A percentile compares a stretch with the other conserved stretches of the same genome.
phyloP scores from a whole-genome alignment of 2,329 filamentous ascomycete species.

The Diaporthe ilicicola region DNA sequence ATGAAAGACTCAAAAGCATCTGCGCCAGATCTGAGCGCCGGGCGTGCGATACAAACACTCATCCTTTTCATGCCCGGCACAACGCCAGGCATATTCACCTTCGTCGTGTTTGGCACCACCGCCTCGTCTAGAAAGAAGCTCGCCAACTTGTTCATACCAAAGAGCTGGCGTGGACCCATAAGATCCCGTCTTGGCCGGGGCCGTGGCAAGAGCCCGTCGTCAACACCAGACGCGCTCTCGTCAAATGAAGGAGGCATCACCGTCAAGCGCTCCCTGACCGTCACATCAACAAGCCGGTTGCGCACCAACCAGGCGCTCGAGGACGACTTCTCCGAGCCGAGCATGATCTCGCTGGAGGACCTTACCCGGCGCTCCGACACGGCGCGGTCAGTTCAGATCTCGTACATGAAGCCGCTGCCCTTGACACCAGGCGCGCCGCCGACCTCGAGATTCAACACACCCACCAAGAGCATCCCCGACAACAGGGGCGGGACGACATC shows the following conservation, averaged over 20 bases:
- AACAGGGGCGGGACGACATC: neutral
- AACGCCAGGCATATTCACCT: slow-evolving; percentile 36
- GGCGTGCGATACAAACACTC: slow-evolving; percentile 32
- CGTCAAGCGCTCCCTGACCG: slow-evolving; percentile 29
- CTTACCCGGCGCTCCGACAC: slow-evolving; percentile 3
- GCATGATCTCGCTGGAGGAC: slow-evolving; percentile 28
- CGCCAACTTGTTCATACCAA: slow-evolving; percentile 31
- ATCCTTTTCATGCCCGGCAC: slow-evolving; percentile 38
- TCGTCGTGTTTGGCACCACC: slow-evolving; percentile 39
- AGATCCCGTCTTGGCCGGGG: neutral
- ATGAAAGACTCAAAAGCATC: slow-evolving; percentile 26
- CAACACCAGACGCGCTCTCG: neutral
- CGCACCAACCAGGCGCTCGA: neutral
- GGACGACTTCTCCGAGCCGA: slow-evolving; percentile 12
- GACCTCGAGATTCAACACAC: slow-evolving; percentile 10
- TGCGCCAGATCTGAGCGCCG: slow-evolving; percentile 34
- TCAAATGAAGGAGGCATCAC: slow-evolving; percentile 17
- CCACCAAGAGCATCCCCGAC: neutral
- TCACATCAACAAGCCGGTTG: slow-evolving; percentile 26
- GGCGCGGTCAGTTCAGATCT: neutral
- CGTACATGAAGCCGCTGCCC: slow-evolving; percentile 25
- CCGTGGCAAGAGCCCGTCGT: neutral
- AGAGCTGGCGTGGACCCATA: slow-evolving; percentile 16
- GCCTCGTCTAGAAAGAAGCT: slow-evolving; percentile 36
- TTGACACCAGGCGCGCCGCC: neutral